Percentiles rank a stretch among this genome's conserved stretches.
Conservation (phyloP, 2,329 filamentous ascomycete genomes). For the Davidsoniella australis region DNA sequence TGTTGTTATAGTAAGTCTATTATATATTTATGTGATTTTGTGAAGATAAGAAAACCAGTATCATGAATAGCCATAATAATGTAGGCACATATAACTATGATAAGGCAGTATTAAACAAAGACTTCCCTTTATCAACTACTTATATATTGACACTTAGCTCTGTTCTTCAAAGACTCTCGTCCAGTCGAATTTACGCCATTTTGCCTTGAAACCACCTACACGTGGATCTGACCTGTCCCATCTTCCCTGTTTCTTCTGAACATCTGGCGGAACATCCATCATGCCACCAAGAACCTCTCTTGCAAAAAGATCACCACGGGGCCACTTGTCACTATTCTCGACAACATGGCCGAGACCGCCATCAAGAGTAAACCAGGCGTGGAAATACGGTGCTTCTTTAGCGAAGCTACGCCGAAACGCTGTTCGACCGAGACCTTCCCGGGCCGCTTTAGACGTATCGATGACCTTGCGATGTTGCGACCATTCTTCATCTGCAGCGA, state of each 20-base stretch:
- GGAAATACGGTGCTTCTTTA: constrained; percentile 97
- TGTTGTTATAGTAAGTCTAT: no score
- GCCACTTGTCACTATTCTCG: constrained; percentile 74
- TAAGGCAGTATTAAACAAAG: no score
- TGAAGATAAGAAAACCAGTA: no score
- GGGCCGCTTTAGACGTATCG: constrained; percentile 53
- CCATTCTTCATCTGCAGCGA: constrained; percentile 83
- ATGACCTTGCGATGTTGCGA: constrained; percentile 89
- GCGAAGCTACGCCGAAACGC: constrained; percentile 72
- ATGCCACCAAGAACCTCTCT: constrained; percentile 85
- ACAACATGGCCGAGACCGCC: constrained; percentile 86
- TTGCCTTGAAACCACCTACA: constrained; percentile 61
- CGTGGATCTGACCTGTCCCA: constrained; percentile 59
- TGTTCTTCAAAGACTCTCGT: constrained; percentile 36
- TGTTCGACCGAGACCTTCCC: constrained; percentile 53
- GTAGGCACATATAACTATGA: no score
- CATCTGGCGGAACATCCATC: constrained; percentile 62
- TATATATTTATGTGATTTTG: no score
- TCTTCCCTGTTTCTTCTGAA: constrained; percentile 77
- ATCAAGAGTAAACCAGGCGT: constrained; percentile 87
- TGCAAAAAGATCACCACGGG: constrained; percentile 79
- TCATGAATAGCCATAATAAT: no score
- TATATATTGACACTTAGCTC: neutral
- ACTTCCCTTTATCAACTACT: neutral
- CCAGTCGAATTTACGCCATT: constrained; percentile 91